phyloP scores from a whole-genome alignment of 441 rosid species.

The Erodium texanum region DNA sequence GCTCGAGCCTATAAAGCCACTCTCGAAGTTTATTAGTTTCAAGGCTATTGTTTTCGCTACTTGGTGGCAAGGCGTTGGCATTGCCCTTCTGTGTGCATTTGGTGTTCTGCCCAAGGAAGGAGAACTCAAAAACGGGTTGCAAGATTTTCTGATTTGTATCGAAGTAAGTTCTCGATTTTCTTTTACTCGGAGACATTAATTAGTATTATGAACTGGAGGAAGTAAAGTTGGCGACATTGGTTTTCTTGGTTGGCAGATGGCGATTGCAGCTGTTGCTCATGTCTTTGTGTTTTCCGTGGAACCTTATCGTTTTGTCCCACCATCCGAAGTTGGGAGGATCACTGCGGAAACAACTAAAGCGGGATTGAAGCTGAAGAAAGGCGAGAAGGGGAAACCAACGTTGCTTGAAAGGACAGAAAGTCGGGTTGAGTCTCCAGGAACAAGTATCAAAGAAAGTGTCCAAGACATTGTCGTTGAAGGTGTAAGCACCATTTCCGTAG shows the following conservation, averaged over 20 bases:
- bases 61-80: slow-evolving; percentile 95
- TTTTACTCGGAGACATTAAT: no score
- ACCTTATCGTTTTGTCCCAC: slow-evolving; percentile 41
- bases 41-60: slow-evolving; percentile 88
- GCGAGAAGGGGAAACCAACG: slow-evolving; percentile 23
- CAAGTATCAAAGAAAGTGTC: slow-evolving; percentile 67
- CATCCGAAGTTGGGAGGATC: slow-evolving; percentile 28
- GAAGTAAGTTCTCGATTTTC: slow-evolving; percentile 39
- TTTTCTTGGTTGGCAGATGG: slow-evolving; percentile 44
- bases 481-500: slow-evolving; percentile 25
- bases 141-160: slow-evolving; percentile 72
- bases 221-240: no score
- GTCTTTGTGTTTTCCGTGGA: slow-evolving; percentile 60
- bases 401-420: slow-evolving; percentile 40
- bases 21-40: slow-evolving; percentile 84
- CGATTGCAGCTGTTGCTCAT: slow-evolving; percentile 76
- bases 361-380: slow-evolving; percentile 32
- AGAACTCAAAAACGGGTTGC: slow-evolving; percentile 46
- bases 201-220: no score
- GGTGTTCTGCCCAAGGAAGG: slow-evolving; percentile 55
- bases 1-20: slow-evolving; percentile 60
- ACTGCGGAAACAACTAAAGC: slow-evolving; percentile 33
- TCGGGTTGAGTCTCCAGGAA: slow-evolving; percentile 60
- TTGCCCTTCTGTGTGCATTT: slow-evolving; percentile 48
- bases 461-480: slow-evolving; percentile 78